Evolutionary conservation across 768 basidiomycete species (phyloP), one percentile per base, ranked within the genome.

Genomic region (Leccinum sublutescens): DNA sequence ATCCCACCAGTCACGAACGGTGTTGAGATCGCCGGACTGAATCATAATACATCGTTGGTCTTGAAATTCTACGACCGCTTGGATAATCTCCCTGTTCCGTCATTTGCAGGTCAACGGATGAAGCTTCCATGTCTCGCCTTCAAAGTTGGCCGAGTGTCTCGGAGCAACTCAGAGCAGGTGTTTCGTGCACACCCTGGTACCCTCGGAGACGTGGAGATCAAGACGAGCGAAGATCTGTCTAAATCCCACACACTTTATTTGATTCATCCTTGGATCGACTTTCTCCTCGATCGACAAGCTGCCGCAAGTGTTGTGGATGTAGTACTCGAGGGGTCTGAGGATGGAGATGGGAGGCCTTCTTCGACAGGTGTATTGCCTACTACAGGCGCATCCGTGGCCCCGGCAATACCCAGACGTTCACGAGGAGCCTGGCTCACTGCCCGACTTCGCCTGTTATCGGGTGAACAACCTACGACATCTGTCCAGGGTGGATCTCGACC

Each of bases 361-460:
- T 15, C 40, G n/a, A 15, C n/a, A 19, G n/a, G n/a, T 7, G 17
- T 8, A 3, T 43, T 34, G 33, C n/a, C 40, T n/a, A 23, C 21
- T 27, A 27, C 27, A 11, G 14, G 23, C 5, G 8, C 6, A 0
- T 15, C 23, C 21, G 12, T 25, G 5, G 21, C 8, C 21, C 1
- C 23, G 2, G 11, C 11, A 25, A 0, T 2, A 21, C 48, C 48
- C 19, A 49, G 2, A 38, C 55, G 6, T 9, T 34, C 2, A 15
- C 34, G 34, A 36, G 14, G 14, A 15, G 17, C 57, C 2, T 31
- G 36, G 12, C n/a, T 56, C 9, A 3, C 55, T 2, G 33, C 23
- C 1, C 60, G 55, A 7, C 25, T 62, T 11, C 11, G 51, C 14
- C 31, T 29, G 4, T 31, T 54, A 12, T 62, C 66, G 15, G 55